Percentiles rank a stretch among this genome's conserved stretches.
Conservation (phyloP, 192 early-diverging fungal genomes). For the Backusella tarrabulga region DNA sequence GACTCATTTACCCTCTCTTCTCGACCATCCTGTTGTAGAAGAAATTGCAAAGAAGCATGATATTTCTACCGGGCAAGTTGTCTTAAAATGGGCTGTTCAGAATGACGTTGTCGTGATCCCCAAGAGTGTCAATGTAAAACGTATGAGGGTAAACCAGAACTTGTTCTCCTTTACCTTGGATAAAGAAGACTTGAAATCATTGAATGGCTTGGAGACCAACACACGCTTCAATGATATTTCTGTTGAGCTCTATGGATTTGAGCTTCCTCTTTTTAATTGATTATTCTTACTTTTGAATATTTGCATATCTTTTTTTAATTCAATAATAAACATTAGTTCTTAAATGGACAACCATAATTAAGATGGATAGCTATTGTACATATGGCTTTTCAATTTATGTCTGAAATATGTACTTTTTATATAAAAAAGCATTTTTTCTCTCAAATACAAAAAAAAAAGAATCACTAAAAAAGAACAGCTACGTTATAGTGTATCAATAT, state of each 20-base stretch:
- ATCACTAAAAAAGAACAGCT: no score
- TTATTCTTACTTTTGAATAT: background rate
- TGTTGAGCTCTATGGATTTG: conserved; percentile 34
- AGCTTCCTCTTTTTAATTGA: conserved; percentile 46
- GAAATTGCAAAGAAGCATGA: conserved; percentile 52
- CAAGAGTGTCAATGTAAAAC: conserved; percentile 53
- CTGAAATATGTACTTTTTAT: no score
- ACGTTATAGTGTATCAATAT: no score
- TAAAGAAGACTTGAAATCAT: conserved; percentile 42
- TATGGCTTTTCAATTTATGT: no score
- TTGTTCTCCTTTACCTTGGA: conserved; percentile 45
- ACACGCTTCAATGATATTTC: conserved; percentile 46
- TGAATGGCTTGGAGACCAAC: conserved; percentile 43
- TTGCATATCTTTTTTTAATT: background rate
- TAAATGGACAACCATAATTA: no score
- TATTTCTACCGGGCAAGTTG: conserved; percentile 54
- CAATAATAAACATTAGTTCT: no score
- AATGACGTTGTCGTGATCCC: conserved; percentile 64
- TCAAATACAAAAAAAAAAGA: no score
- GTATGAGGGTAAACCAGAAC: conserved; percentile 55
- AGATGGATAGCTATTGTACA: no score
- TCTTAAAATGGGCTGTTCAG: conserved; percentile 64
- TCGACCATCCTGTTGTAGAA: conserved; percentile 43
- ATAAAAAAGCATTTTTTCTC: no score
- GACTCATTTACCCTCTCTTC: conserved; percentile 39